Conservation (phyloP, 2,329 filamentous ascomycete species). For the Microcyclosporella mali region DNA sequence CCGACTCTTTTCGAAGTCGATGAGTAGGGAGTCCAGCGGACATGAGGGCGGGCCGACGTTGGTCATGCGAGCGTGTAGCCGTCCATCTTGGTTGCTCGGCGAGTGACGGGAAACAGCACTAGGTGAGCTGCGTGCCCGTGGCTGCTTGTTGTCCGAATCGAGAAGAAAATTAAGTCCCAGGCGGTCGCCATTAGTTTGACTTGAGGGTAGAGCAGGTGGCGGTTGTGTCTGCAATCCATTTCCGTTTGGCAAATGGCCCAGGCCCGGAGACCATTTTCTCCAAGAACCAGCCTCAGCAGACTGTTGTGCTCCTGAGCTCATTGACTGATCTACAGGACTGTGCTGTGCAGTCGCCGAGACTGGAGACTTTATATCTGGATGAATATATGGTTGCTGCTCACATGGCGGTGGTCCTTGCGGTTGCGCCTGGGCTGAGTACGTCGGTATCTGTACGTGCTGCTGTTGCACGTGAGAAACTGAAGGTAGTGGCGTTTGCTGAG, state of each 20-base stretch:
- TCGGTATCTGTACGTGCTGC: conserved; percentile 11
- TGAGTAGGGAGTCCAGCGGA: conserved; percentile 69
- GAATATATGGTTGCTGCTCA: conserved; percentile 25
- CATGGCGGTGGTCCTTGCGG: conserved; percentile 8
- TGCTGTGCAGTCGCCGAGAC: conserved; percentile 9
- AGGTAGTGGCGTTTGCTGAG: conserved; percentile 40
- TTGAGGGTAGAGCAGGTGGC: neutral
- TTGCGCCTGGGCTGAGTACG: conserved; percentile 7
- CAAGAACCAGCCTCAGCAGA: conserved; percentile 2
- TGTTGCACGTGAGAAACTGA: conserved; percentile 11
- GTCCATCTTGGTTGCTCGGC: conserved; percentile 16
- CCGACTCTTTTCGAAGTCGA: conserved; percentile 69
- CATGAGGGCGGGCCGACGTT: conserved; percentile 63
- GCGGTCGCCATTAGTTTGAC: conserved; percentile 46
- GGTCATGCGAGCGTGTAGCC: conserved; percentile 34
- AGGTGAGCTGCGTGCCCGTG: conserved; percentile 5
- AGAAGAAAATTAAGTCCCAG: conserved; percentile 69
- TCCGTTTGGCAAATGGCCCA: conserved; percentile 6
- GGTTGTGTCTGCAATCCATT: too few species aligned
- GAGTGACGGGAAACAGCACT: conserved; percentile 8
- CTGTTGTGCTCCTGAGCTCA: conserved; percentile 4
- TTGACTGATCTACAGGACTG: conserved; percentile 6
- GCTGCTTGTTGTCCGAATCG: conserved; percentile 42
- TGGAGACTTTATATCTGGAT: conserved; percentile 30
- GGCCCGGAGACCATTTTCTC: conserved; percentile 17